Conservation (phyloP, 257 asterid species). For the Forsythia viridissima region DNA sequence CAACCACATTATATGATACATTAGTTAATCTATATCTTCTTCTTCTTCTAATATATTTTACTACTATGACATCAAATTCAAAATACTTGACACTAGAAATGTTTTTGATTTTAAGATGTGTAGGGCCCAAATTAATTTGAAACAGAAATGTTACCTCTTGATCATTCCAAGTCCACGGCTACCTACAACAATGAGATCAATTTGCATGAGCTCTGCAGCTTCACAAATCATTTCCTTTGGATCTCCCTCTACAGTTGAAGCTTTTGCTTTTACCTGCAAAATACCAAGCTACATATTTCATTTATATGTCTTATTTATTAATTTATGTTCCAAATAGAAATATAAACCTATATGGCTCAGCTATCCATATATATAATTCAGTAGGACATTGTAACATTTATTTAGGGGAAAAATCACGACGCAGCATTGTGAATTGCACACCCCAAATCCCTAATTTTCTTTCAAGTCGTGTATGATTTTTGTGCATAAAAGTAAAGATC, state of each 20-base stretch:
- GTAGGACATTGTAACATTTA: background rate
- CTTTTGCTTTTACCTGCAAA: slow-evolving; percentile 40
- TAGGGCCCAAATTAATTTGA: no score
- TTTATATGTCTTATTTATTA: background rate
- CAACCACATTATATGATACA: no score
- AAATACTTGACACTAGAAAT: background rate
- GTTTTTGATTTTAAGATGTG: no score
- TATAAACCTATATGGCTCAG: background rate
- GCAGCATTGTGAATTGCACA: no score
- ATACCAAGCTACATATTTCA: background rate
- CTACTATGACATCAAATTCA: no score
- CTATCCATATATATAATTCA: background rate
- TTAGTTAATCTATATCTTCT: no score
- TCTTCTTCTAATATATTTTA: no score
- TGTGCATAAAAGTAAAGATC: no score
- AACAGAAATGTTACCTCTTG: slow-evolving; percentile 33
- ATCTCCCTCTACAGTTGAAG: slow-evolving; percentile 42
- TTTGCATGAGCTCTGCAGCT: slow-evolving; percentile 38
- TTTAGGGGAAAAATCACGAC: no score
- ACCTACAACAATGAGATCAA: slow-evolving; percentile 53
- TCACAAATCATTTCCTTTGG: slow-evolving; percentile 59
- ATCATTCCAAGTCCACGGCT: slow-evolving; percentile 66
- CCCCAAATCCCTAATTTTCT: no score
- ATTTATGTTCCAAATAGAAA: background rate
- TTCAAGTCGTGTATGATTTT: no score